Evolutionary conservation across 2,329 filamentous ascomycete species (phyloP).

Genomic region (Sarocladium brachiariae): DNA sequence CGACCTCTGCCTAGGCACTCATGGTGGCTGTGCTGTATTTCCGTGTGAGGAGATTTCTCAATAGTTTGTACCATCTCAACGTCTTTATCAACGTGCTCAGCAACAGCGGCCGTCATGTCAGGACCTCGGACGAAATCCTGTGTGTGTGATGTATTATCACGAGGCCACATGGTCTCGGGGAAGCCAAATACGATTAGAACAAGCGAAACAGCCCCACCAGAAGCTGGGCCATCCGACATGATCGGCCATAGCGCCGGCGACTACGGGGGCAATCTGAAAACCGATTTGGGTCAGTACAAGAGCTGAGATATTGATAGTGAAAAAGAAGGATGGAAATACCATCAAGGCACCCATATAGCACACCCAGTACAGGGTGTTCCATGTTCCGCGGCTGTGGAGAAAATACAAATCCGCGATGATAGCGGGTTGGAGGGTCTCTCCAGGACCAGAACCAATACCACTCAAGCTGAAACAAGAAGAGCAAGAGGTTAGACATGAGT

Average conservation of each 20-base stretch:
- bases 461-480: background rate
- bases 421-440: background rate
- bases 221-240: background rate
- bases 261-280: too few relatives aligned
- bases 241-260: background rate
- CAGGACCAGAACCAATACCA: background rate
- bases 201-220: background rate
- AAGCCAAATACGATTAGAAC: background rate
- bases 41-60: background rate
- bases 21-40: background rate
- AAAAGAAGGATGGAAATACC: too few relatives aligned
- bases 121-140: background rate
- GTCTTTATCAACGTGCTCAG: background rate
- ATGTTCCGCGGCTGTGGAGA: background rate
- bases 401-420: background rate
- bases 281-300: too few relatives aligned
- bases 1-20: background rate
- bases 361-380: background rate
- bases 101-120: background rate
- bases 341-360: background rate
- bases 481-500: too few relatives aligned
- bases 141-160: too few relatives aligned
- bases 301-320: too few relatives aligned
- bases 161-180: too few relatives aligned
- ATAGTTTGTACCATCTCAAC: background rate